Base-by-base conservation (phyloP, 148 eudicot species). In the Spergularia bocconei region DNA sequence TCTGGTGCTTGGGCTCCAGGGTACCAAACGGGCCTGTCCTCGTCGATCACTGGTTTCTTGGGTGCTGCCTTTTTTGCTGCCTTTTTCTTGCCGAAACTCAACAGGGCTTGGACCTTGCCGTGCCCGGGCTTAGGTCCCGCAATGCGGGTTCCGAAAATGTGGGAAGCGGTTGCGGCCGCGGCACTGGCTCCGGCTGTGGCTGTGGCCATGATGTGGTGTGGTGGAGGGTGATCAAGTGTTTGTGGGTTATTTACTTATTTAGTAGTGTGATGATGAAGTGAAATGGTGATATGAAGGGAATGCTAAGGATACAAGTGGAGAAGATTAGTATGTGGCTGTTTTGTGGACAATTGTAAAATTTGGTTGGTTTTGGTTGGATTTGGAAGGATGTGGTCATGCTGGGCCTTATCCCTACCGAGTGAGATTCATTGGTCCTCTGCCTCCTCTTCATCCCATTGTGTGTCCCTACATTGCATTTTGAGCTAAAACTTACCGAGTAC, bases 1-100 rank as follows among this genome's bases (percentile, higher is more conserved):
- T 89, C 97, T 0, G 98, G 98, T 0, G 90, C 72, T 57, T 88
- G 73, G 15, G 96, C 93, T 1, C 97, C 96, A 0, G 98, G 98
- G 85, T 59, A 94, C 97, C 98, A 94, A 7, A 92, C 79, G 7
- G 89, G 98, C 0, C 92, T 69, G 53, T 88, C 93, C 3, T 89
- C 63, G 8, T 66, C 85, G 12, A 64, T 38, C 15, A 78, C 21
- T 17, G 79, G 72, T 66, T 75, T 88, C 75, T 75, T 80, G 0
- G 86, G 73, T 1, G 79, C 55, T 0, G 85, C 71, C 66, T 86
- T 88, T 76, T 93, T 93, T 10, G 77, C 41, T 2, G 89, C 77
- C 2, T 82, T 23, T 60, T 89, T 91, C 33, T 73, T 78, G 13
- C 83, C 87, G 48, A 93, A 86, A 11, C 84, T 87, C 77, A 91